Conservation (phyloP, 768 basidiomycete genomes). For the Gloeostereum incarnatum region DNA sequence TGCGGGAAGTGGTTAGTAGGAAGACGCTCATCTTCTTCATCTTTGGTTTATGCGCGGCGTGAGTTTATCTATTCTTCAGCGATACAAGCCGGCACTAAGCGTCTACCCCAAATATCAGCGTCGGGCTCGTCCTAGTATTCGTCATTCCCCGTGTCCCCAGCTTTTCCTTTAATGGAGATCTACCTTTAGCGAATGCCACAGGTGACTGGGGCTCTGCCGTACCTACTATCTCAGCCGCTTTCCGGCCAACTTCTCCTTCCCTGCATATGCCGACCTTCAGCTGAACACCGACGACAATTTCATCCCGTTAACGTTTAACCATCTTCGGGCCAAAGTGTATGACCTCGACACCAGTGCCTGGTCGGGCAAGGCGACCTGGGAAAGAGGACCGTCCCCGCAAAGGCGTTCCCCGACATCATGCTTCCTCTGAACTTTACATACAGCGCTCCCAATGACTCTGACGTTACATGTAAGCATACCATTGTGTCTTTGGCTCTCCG, state of each 20-base stretch:
- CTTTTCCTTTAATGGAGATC: slow-evolving; percentile 48
- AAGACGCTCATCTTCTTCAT: slow-evolving; percentile 61
- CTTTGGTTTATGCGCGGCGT: slow-evolving; percentile 41
- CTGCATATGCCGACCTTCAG: slow-evolving; percentile 64
- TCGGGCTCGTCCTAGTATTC: slow-evolving; percentile 66
- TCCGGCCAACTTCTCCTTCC: slow-evolving; percentile 89
- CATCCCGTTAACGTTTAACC: slow-evolving; percentile 66
- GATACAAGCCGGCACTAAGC: slow-evolving; percentile 6
- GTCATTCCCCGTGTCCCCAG: slow-evolving; percentile 76
- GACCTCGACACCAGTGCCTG: slow-evolving; percentile 57
- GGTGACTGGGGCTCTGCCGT: slow-evolving; percentile 48
- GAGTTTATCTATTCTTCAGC: neutral
- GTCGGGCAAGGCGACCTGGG: slow-evolving; percentile 64
- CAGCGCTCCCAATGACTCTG: slow-evolving; percentile 65
- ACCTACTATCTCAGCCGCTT: slow-evolving; percentile 56
- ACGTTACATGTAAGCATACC: slow-evolving; percentile 63
- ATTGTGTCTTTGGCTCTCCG: slow-evolving; percentile 3
- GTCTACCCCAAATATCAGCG: no score
- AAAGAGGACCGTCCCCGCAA: slow-evolving; percentile 53
- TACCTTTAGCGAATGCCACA: slow-evolving; percentile 53
- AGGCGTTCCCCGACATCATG: slow-evolving; percentile 49
- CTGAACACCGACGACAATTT: slow-evolving; percentile 69
- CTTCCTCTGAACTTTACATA: slow-evolving; percentile 85
- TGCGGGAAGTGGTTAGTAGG: slow-evolving; percentile 76
- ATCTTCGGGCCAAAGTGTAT: slow-evolving; percentile 57